phyloP scores from a whole-genome alignment of 441 rosid genomes.

The Adansonia madagascariensis region DNA sequence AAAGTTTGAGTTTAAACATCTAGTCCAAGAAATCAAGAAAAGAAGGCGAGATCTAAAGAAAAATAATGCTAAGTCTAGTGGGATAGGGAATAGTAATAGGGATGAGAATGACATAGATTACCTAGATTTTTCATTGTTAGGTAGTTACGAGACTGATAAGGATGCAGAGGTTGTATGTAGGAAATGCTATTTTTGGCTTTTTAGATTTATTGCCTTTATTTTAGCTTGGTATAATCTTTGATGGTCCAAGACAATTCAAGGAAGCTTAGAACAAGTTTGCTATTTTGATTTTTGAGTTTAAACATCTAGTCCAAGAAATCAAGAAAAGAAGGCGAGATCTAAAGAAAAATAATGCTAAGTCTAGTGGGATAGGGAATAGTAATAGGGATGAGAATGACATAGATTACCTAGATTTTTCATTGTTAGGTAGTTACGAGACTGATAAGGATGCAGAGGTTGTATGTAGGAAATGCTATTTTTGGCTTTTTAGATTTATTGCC shows the following conservation, averaged over 20 bases:
- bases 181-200: neutral
- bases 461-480: neutral
- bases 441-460: neutral
- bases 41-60: no score
- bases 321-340: no score
- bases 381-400: neutral
- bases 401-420: neutral
- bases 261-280: neutral
- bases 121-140: neutral
- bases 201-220: neutral
- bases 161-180: neutral
- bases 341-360: no score
- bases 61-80: no score
- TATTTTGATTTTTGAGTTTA: no score
- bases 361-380: no score
- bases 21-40: no score
- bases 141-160: neutral
- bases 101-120: neutral
- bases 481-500: neutral
- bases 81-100: no score
- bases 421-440: neutral
- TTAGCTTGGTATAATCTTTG: neutral
- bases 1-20: no score
- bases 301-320: no score
- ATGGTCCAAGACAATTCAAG: no score